Evolutionary conservation across 2,329 filamentous ascomycete genomes (phyloP).

Genomic region (Aplosporella prunicola): DNA sequence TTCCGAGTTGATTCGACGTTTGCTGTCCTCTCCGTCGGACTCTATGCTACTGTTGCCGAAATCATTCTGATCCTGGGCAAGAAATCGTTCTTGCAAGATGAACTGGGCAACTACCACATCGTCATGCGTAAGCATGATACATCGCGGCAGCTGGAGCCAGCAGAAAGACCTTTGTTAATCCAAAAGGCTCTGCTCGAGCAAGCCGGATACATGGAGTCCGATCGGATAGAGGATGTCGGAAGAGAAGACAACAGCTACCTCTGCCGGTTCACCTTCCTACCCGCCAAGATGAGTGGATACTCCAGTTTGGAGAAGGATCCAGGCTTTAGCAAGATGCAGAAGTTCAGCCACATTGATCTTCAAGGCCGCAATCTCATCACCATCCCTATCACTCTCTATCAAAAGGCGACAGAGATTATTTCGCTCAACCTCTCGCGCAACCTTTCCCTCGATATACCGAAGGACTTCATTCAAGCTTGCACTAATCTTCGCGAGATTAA

Average conservation of each 20-base stretch:
- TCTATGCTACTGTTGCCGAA: conserved; percentile 78
- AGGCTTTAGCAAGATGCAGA: conserved; percentile 71
- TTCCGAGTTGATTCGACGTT: conserved; percentile 93
- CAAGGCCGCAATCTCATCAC: conserved; percentile 84
- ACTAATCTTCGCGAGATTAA: conserved; percentile 89
- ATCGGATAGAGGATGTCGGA: conserved; percentile 85
- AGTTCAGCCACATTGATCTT: conserved; percentile 89
- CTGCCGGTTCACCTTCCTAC: conserved; percentile 90
- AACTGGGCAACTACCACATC: conserved; percentile 89
- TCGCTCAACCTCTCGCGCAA: conserved; percentile 91
- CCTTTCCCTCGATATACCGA: conserved; percentile 80
- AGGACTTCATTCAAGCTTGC: conserved; percentile 93
- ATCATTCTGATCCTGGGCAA: conserved; percentile 85
- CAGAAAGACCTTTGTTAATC: conserved; percentile 77
- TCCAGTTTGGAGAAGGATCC: conserved; percentile 65
- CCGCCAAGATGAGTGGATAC: conserved; percentile 74
- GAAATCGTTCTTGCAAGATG: conserved; percentile 87
- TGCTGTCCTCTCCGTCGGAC: conserved; percentile 73
- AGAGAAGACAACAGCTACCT: conserved; percentile 96
- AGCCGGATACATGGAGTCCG: conserved; percentile 77
- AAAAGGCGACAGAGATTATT: conserved; percentile 84
- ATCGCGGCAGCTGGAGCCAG: conserved; percentile 65
- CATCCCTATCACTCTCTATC: conserved; percentile 89
- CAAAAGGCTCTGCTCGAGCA: conserved; percentile 88
- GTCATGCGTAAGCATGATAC: conserved; percentile 89